Evolutionary conservation across 192 early-diverging fungal species (phyloP).

Genomic region (Umbelopsis vinacea): DNA sequence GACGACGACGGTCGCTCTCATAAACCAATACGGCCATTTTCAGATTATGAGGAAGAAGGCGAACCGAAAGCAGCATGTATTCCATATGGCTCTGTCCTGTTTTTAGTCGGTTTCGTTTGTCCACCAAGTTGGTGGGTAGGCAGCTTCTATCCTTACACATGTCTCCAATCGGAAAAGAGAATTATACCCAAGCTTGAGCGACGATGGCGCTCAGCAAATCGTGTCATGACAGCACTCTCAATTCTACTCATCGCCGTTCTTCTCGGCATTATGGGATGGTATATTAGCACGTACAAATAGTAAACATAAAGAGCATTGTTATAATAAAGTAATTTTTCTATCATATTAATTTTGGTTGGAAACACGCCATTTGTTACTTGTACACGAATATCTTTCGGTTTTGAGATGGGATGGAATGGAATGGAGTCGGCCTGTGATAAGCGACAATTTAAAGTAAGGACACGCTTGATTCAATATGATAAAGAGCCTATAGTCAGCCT

Average conservation of each 20-base stretch:
- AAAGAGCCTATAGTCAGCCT: too few species aligned
- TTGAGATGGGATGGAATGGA: too few species aligned
- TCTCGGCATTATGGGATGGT: slow-evolving; percentile 18
- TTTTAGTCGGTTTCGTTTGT: slow-evolving; percentile 1
- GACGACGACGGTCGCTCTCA: background rate
- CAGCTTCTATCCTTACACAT: background rate
- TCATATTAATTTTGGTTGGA: background rate
- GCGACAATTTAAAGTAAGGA: too few species aligned
- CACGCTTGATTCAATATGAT: too few species aligned
- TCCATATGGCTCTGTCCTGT: slow-evolving; percentile 1
- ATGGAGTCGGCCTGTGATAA: too few species aligned
- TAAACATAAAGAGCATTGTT: background rate
- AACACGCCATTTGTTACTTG: too few species aligned
- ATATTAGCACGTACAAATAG: background rate
- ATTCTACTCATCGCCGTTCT: slow-evolving; percentile 5
- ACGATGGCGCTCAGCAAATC: slow-evolving; percentile 16
- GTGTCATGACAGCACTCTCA: slow-evolving; percentile 5
- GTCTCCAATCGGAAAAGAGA: background rate
- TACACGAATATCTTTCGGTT: too few species aligned
- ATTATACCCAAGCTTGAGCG: slow-evolving; percentile 12
- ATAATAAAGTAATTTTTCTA: background rate
- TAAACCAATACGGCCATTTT: slow-evolving; percentile 9
- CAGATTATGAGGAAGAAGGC: background rate
- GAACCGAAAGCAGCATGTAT: background rate
- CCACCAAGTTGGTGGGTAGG: slow-evolving; percentile 17